phyloP scores from a whole-genome alignment of 2,329 filamentous ascomycete genomes.

The Nannizziopsis arthrosporioides region DNA sequence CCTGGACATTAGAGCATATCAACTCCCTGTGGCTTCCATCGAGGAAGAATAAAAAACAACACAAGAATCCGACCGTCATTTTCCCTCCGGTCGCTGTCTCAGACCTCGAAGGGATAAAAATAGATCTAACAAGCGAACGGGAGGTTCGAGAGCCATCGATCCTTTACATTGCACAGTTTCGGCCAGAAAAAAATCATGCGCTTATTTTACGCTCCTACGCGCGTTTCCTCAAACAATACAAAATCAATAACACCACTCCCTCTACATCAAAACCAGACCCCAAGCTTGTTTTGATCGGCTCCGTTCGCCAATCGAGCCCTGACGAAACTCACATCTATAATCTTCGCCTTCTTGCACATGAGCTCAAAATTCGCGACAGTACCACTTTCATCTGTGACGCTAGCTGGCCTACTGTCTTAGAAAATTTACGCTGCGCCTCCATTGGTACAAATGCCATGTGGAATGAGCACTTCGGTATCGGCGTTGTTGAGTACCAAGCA shows the following conservation, averaged over 20 bases:
- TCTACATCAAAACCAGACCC: constrained; percentile 29
- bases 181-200: constrained; percentile 91
- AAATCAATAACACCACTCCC: constrained; percentile 26
- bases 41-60: constrained; percentile 31
- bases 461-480: constrained; percentile 99
- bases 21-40: constrained; percentile 61
- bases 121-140: constrained; percentile 55
- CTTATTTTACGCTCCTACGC: constrained; percentile 78
- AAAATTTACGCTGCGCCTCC: constrained; percentile 62
- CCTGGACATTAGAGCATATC: constrained; percentile 82
- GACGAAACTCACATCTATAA: constrained; percentile 60
- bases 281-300: constrained; percentile 74
- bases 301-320: constrained; percentile 59
- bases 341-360: constrained; percentile 71
- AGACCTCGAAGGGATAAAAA: constrained; percentile 64
- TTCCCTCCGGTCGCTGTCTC: constrained; percentile 88
- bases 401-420: constrained; percentile 73
- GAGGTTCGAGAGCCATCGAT: constrained; percentile 57
- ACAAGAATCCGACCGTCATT: constrained; percentile 50
- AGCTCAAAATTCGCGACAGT: constrained; percentile 68
- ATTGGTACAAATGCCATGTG: constrained; percentile 97
- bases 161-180: constrained; percentile 93
- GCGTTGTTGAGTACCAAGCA: constrained; percentile 95
- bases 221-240: constrained; percentile 51
- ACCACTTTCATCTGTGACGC: constrained; percentile 87